Conservation (phyloP, 192 early-diverging fungal genomes). For the Gigaspora rosea region DNA sequence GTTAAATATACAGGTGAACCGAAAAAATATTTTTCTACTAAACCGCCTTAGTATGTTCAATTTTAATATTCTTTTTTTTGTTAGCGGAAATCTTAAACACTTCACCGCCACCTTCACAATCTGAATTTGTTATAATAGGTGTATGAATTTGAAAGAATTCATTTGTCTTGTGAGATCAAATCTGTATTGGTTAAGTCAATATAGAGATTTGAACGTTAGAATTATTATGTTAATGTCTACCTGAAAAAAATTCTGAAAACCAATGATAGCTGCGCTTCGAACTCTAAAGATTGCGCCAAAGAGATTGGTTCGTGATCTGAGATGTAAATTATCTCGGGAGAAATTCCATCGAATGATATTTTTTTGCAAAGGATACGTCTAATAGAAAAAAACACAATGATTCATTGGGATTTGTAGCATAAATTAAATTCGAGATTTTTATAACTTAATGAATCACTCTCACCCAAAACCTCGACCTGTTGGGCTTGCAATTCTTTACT, state of each 20-base stretch:
- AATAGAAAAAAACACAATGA: too few relatives aligned
- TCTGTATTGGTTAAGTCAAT: too few relatives aligned
- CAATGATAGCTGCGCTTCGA: constrained; percentile 63
- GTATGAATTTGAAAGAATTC: constrained; percentile 80
- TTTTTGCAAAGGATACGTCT: constrained; percentile 87
- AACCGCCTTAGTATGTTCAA: too few relatives aligned
- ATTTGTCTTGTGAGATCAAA: constrained; percentile 46
- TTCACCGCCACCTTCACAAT: constrained; percentile 91
- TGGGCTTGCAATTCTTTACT: constrained; percentile 67
- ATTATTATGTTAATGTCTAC: constrained; percentile 41
- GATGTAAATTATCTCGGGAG: constrained; percentile 74
- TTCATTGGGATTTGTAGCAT: too few relatives aligned
- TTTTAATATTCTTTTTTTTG: not conserved
- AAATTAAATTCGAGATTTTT: constrained; percentile 1
- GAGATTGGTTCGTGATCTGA: constrained; percentile 76
- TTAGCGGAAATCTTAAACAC: constrained; percentile 64
- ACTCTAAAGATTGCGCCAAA: too few relatives aligned
- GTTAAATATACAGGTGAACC: constrained; percentile 73
- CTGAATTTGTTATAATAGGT: constrained; percentile 78
- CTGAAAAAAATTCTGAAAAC: constrained; percentile 75
- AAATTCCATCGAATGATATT: constrained; percentile 77
- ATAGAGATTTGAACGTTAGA: not conserved
- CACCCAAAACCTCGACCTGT: constrained; percentile 55
- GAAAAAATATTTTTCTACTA: constrained; percentile 64
- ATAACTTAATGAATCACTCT: constrained; percentile 54